Evolutionary conservation across 2,329 filamentous ascomycete species (phyloP).

Genomic region (Aureobasidium leucospermi): DNA sequence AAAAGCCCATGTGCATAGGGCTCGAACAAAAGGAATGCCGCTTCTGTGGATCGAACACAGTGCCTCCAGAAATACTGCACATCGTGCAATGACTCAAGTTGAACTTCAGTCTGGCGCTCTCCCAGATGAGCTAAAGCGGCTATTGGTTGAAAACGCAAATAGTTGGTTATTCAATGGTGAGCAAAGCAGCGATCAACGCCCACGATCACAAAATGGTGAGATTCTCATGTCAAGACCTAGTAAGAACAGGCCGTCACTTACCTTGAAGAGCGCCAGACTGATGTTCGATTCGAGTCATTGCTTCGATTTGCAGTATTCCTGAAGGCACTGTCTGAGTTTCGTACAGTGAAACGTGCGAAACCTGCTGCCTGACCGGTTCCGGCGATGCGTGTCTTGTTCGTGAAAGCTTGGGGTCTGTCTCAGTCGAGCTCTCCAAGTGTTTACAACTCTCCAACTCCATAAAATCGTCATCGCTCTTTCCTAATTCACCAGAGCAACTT

Average conservation of each 20-base stretch:
- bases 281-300: background rate
- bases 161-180: too few species aligned
- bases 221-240: too few species aligned
- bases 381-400: background rate
- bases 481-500: background rate
- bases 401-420: background rate
- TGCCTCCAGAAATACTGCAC: conserved; percentile 11
- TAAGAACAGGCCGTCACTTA: background rate
- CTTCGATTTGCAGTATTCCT: background rate
- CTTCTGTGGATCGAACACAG: conserved; percentile 16
- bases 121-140: conserved; percentile 15
- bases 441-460: background rate
- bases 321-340: background rate
- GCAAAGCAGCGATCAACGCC: too few species aligned
- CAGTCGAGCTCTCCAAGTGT: background rate
- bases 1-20: background rate
- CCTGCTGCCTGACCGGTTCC: too few species aligned
- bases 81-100: background rate
- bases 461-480: background rate
- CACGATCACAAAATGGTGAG: too few species aligned
- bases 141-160: background rate
- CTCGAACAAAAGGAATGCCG: background rate
- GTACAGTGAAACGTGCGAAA: background rate
- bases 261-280: background rate
- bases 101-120: conserved; percentile 16